Evolutionary conservation across 2,329 filamentous ascomycete genomes (phyloP).

Genomic region (Nigrograna mackinnonii): DNA sequence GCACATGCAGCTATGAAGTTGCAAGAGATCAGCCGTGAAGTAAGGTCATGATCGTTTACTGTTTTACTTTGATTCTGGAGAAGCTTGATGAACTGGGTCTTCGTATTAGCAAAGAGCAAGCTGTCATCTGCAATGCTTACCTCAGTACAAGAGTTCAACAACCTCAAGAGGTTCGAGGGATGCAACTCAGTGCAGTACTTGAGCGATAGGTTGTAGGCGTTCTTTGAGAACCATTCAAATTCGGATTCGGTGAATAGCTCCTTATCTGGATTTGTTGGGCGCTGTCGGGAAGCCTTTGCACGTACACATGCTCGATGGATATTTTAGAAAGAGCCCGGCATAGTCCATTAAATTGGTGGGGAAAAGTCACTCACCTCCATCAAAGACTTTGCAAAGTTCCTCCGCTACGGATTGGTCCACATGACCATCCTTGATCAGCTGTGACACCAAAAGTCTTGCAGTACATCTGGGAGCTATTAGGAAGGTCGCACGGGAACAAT

Average conservation of each 20-base stretch:
- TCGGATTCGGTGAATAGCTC: conserved; percentile 64
- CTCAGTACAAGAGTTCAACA: conserved; percentile 54
- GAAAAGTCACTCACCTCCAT: conserved; percentile 49
- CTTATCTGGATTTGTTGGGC: conserved; percentile 45
- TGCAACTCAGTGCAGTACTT: conserved; percentile 64
- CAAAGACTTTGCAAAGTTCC: conserved; percentile 61
- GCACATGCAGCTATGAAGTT: conserved; percentile 64
- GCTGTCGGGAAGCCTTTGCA: conserved; percentile 47
- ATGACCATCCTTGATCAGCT: conserved; percentile 40
- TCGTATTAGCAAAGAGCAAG: no score
- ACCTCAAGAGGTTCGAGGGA: conserved; percentile 56
- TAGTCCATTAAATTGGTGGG: no score
- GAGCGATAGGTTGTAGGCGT: conserved; percentile 77
- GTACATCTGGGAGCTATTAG: conserved; percentile 42
- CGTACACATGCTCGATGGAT: conserved; percentile 47
- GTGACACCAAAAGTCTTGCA: conserved; percentile 48
- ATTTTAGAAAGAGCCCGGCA: no score
- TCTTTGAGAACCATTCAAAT: conserved; percentile 82
- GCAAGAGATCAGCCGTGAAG: conserved; percentile 68
- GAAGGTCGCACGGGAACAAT: neutral
- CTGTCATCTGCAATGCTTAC: no score
- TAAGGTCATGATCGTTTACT: conserved; percentile 50
- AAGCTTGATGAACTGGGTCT: conserved; percentile 46
- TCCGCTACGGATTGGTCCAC: conserved; percentile 30
- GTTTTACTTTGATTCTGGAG: conserved; percentile 28